Evolutionary conservation across 495 filamentous ascomycete species (phyloP).

Genomic region (Podospora pseudoanserina): DNA sequence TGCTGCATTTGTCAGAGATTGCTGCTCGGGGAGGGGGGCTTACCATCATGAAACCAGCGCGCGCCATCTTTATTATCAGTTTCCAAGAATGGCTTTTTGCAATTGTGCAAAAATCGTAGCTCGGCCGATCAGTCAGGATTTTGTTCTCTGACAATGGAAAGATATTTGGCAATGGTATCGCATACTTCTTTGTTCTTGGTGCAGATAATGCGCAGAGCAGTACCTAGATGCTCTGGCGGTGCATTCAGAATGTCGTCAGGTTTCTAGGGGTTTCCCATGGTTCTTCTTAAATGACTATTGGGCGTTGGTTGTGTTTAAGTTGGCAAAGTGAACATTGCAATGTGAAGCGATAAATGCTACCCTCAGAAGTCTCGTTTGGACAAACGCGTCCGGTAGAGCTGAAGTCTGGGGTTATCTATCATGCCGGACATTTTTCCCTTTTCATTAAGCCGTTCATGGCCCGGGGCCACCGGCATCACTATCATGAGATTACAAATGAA

Average conservation of each 20-base stretch:
- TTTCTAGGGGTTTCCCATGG: not conserved
- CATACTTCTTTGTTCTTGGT: not conserved
- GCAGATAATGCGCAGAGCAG: not conserved
- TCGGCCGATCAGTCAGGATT: not conserved
- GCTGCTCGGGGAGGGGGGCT: not conserved
- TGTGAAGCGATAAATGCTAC: not conserved
- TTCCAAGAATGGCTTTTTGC: not conserved
- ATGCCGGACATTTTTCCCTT: not conserved
- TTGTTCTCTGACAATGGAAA: not conserved
- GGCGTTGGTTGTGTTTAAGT: not conserved
- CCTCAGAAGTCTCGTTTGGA: not conserved
- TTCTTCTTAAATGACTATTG: not conserved
- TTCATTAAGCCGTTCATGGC: not conserved
- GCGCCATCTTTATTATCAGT: not conserved
- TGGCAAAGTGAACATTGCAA: too few relatives aligned
- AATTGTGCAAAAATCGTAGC: not conserved
- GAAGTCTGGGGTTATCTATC: not conserved
- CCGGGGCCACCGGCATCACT: not conserved
- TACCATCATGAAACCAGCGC: not conserved
- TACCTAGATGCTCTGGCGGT: not conserved
- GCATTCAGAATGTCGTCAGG: not conserved
- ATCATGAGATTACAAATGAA: not conserved
- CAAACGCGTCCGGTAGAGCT: not conserved
- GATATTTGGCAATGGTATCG: not conserved
- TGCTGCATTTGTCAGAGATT: not conserved